phyloP scores from a whole-genome alignment of 2,329 filamentous ascomycete species.

The Dichotomopilus funicola region DNA sequence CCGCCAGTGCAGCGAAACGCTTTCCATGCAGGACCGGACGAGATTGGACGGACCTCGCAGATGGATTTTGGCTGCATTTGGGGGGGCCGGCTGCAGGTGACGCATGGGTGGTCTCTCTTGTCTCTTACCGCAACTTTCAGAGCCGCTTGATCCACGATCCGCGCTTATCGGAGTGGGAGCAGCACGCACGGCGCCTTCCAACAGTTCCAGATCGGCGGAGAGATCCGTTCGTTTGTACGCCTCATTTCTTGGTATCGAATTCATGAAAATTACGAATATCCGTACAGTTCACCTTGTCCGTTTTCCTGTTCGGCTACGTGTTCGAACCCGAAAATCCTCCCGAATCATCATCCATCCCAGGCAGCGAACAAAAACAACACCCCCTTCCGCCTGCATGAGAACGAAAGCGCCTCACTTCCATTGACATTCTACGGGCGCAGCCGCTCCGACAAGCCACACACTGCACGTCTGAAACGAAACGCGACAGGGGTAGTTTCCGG shows the following conservation, averaged over 20 bases:
- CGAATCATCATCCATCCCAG: too few species aligned
- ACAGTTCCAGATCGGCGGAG: not conserved
- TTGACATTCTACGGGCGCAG: not conserved
- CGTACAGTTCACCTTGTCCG: not conserved
- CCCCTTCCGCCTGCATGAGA: too few species aligned
- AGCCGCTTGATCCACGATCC: not conserved
- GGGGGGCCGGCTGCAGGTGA: not conserved
- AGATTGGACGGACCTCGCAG: not conserved
- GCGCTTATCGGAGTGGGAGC: too few species aligned
- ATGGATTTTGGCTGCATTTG: not conserved
- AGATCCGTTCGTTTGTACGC: not conserved
- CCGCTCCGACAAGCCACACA: conserved; percentile 7
- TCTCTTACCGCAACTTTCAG: not conserved
- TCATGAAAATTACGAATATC: not conserved
- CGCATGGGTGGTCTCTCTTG: not conserved
- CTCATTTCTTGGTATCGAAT: not conserved
- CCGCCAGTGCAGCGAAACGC: not conserved
- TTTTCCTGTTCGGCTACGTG: not conserved
- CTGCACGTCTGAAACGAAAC: conserved; percentile 20
- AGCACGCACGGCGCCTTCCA: too few species aligned
- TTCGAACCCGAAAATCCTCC: not conserved
- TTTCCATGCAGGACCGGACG: not conserved
- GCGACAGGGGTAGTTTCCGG: not conserved
- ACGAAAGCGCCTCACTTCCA: not conserved
- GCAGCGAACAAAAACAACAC: too few species aligned